Evolutionary conservation across 257 asterid species (phyloP).

Genomic region (Apocynum venetum): DNA sequence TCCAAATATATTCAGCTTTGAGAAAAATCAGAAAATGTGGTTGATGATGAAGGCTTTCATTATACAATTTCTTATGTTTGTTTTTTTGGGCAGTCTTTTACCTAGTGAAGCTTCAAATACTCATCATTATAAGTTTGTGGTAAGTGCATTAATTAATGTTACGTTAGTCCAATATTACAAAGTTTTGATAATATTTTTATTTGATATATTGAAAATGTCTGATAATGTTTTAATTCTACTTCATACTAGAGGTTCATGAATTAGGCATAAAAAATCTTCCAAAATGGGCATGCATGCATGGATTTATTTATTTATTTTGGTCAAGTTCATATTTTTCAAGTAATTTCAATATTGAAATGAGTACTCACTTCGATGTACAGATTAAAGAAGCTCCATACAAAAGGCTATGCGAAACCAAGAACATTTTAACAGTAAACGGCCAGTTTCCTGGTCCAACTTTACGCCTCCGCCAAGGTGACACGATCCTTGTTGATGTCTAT

Average conservation of each 20-base stretch:
- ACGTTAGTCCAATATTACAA: background rate
- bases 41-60: background rate
- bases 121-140: background rate
- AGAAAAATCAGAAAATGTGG: background rate
- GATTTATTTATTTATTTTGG: too few relatives aligned
- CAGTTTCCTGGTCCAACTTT: constrained; percentile 55
- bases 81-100: background rate
- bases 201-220: too few relatives aligned
- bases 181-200: too few relatives aligned
- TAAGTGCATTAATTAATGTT: background rate
- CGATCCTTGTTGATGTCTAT: constrained; percentile 27
- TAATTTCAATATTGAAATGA: too few relatives aligned
- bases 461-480: constrained; percentile 32
- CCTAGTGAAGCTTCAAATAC: background rate
- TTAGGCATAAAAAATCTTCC: too few relatives aligned
- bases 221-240: too few relatives aligned
- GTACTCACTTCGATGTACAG: constrained; percentile 15
- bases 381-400: constrained; percentile 28
- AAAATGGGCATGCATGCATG: too few relatives aligned
- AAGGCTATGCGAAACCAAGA: constrained; percentile 43
- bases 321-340: too few relatives aligned
- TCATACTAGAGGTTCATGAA: too few relatives aligned
- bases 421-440: constrained; percentile 49
- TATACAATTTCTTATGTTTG: background rate
- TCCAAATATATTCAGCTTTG: background rate